Percentiles rank a stretch among this genome's conserved stretches.
Evolutionary conservation across 106 monocot species (phyloP).

Genomic region (Acorus calamus): DNA sequence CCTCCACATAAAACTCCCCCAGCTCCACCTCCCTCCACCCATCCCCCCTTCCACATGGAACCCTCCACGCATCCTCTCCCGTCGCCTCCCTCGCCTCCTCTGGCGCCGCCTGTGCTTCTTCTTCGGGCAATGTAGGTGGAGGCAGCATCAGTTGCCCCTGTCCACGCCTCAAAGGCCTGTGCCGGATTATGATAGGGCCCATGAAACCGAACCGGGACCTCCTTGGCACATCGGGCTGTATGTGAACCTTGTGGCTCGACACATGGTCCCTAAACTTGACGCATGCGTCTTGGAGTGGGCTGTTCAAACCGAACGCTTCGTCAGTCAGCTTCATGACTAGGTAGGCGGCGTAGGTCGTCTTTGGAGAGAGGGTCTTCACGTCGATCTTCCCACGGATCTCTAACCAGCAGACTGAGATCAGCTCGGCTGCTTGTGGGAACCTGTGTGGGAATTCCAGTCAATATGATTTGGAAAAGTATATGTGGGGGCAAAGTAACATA

Average conservation of each 20-base stretch:
- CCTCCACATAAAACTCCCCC: slow-evolving; percentile 29
- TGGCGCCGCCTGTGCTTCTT: neutral
- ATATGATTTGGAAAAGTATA: neutral
- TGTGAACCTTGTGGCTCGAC: neutral
- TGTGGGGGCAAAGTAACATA: neutral
- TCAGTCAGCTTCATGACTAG: slow-evolving; percentile 39
- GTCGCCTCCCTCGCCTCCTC: neutral
- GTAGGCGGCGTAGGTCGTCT: slow-evolving; percentile 44
- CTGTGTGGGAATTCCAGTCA: neutral
- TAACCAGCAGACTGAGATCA: slow-evolving; percentile 1
- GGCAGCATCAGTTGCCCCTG: too few relatives aligned
- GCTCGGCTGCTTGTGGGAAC: too few relatives aligned
- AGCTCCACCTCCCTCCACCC: slow-evolving; percentile 39
- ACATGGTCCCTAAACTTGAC: slow-evolving; percentile 14
- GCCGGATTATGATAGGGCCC: too few relatives aligned
- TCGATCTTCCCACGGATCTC: slow-evolving; percentile 46
- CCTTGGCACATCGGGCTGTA: neutral
- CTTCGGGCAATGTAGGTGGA: too few relatives aligned
- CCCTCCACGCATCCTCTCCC: neutral
- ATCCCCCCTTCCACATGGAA: slow-evolving; percentile 5
- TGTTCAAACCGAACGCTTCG: slow-evolving; percentile 7
- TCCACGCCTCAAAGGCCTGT: too few relatives aligned
- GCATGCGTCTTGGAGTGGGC: slow-evolving; percentile 23
- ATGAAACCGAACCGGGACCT: too few relatives aligned
- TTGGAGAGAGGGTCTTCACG: slow-evolving; percentile 24